phyloP scores from a whole-genome alignment of 805 yeast species.

The Sungouiozyma ichnusensis region DNA sequence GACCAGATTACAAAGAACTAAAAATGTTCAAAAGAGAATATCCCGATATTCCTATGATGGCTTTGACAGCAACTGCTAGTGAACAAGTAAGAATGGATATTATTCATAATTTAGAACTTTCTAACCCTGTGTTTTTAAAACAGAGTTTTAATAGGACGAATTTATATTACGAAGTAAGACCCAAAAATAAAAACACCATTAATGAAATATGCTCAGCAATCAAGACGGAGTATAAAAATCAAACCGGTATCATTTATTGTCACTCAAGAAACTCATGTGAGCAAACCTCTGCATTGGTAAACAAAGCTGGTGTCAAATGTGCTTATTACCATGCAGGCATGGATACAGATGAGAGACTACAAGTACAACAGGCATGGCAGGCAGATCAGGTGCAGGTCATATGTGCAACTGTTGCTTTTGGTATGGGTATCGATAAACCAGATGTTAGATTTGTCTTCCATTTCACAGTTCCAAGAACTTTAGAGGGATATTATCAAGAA shows the following conservation, averaged over 20 bases:
- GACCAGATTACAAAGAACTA: constrained; percentile 88
- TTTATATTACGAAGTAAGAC: constrained; percentile 64
- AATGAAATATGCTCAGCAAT: constrained; percentile 55
- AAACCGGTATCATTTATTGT: constrained; percentile 88
- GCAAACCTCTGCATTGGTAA: constrained; percentile 56
- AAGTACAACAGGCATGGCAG: constrained; percentile 79
- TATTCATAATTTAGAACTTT: constrained; percentile 61
- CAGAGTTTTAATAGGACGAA: constrained; percentile 92
- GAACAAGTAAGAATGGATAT: constrained; percentile 83
- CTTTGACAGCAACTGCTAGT: constrained; percentile 95
- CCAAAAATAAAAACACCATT: constrained; percentile 46
- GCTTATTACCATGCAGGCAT: constrained; percentile 91
- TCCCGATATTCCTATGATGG: constrained; percentile 86
- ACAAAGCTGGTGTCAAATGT: constrained; percentile 50
- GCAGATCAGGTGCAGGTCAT: constrained; percentile 57
- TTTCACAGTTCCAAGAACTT: constrained; percentile 74
- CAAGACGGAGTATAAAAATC: constrained; percentile 37
- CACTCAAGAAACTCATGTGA: constrained; percentile 87
- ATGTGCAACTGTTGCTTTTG: constrained; percentile 97
- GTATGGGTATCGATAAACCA: constrained; percentile 98
- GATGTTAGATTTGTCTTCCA: constrained; percentile 92
- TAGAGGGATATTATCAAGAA: constrained; percentile 97
- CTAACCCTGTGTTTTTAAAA: constrained; percentile 55
- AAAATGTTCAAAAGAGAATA: constrained; percentile 61
- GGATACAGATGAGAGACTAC: constrained; percentile 61